phyloP scores from a whole-genome alignment of 495 filamentous ascomycete species.

The Penicillium desertorum region DNA sequence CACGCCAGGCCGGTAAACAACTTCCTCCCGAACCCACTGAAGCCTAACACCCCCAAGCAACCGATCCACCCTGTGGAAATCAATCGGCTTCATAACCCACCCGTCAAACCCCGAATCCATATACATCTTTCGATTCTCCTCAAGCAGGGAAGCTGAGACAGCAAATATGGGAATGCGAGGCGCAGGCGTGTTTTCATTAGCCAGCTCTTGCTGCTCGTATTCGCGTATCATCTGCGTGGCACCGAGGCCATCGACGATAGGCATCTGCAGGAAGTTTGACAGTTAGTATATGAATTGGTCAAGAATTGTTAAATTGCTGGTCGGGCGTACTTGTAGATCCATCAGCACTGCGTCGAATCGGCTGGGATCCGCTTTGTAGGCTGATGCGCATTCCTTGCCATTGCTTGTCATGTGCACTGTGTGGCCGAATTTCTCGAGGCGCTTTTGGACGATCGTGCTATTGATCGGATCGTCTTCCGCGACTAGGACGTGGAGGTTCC shows the following conservation, averaged over 20 bases:
- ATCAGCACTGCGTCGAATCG: conserved; percentile 82
- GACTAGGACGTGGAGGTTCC: conserved; percentile 62
- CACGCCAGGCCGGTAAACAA: conserved; percentile 58
- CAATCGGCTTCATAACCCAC: conserved; percentile 80
- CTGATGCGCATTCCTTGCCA: conserved; percentile 75
- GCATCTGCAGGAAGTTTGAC: conserved; percentile 61
- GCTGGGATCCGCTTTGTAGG: conserved; percentile 56
- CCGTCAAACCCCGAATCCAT: conserved; percentile 77
- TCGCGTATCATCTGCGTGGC: conserved; percentile 81
- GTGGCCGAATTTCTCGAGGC: conserved; percentile 76
- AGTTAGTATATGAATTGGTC: neutral
- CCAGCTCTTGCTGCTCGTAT: conserved; percentile 54
- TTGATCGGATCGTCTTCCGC: conserved; percentile 92
- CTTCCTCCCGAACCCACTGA: conserved; percentile 42
- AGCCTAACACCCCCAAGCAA: conserved; percentile 60
- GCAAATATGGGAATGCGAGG: conserved; percentile 72
- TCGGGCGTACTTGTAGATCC: conserved; percentile 79
- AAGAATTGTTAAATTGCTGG: neutral
- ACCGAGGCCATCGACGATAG: conserved; percentile 79
- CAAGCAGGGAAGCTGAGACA: conserved; percentile 80
- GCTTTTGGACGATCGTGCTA: conserved; percentile 76
- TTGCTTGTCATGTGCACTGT: conserved; percentile 69
- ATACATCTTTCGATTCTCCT: conserved; percentile 62
- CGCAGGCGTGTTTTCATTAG: conserved; percentile 38
- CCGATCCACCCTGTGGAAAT: conserved; percentile 66